phyloP scores from a whole-genome alignment of 2,329 filamentous ascomycete species.

The Alternaria longipes region DNA sequence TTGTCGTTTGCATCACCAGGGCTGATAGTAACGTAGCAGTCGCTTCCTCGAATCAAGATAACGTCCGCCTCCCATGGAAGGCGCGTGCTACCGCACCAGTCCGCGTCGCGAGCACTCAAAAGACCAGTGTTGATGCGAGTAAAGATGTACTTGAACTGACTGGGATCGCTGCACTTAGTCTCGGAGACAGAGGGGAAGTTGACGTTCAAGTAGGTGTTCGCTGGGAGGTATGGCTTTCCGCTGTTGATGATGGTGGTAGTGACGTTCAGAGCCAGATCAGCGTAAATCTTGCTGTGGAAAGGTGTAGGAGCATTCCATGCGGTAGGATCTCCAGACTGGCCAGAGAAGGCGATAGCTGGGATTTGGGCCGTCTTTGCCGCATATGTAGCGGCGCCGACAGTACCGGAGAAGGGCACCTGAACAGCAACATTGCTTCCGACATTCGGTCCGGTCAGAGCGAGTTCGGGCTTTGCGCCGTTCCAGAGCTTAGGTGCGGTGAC shows the following conservation, averaged over 20 bases:
- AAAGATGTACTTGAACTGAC: slow-evolving; percentile 70
- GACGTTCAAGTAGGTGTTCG: slow-evolving; percentile 71
- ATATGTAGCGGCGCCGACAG: slow-evolving; percentile 71
- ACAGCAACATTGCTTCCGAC: slow-evolving; percentile 68
- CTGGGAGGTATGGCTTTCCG: slow-evolving; percentile 70
- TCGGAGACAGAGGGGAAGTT: slow-evolving; percentile 68
- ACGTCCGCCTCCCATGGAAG: slow-evolving; percentile 69
- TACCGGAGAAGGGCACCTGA: slow-evolving; percentile 68
- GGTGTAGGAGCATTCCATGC: slow-evolving; percentile 64
- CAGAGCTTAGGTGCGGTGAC: slow-evolving; percentile 65
- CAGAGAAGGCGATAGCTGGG: slow-evolving; percentile 75
- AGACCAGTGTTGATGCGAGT: slow-evolving; percentile 64
- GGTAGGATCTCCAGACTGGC: slow-evolving; percentile 59
- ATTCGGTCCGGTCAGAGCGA: slow-evolving; percentile 73
- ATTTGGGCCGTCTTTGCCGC: slow-evolving; percentile 64
- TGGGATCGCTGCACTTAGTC: slow-evolving; percentile 60
- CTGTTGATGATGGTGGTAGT: slow-evolving; percentile 64
- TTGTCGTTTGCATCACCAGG: slow-evolving; percentile 69
- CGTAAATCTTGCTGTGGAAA: slow-evolving; percentile 67
- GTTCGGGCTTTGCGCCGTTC: slow-evolving; percentile 62
- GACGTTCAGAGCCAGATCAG: slow-evolving; percentile 67
- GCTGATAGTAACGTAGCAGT: slow-evolving; percentile 70
- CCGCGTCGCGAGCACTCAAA: slow-evolving; percentile 59
- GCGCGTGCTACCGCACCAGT: slow-evolving; percentile 63
- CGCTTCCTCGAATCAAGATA: slow-evolving; percentile 54